Conservation (phyloP, 257 asterid genomes). For the Nicotiana tomentosiformis region DNA sequence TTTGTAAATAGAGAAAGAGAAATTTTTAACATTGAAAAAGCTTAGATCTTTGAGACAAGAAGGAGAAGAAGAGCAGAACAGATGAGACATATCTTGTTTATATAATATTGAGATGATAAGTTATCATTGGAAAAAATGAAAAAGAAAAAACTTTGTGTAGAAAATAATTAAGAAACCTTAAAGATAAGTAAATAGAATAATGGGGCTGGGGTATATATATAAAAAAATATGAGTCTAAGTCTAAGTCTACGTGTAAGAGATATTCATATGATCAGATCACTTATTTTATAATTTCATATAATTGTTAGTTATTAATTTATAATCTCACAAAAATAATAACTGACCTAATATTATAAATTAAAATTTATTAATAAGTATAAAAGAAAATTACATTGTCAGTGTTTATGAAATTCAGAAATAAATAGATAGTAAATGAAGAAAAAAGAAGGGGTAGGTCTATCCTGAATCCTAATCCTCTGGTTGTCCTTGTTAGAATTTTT, state of each 20-base stretch:
- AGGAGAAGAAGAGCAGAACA: constrained; percentile 16
- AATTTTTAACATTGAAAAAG: constrained; percentile 12
- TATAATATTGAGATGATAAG: constrained; percentile 13
- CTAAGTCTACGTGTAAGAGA: too few relatives aligned
- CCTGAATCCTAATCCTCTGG: constrained; percentile 50
- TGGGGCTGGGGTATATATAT: constrained; percentile 17
- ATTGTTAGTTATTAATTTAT: too few relatives aligned
- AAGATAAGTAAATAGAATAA: constrained; percentile 36
- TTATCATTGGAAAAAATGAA: background rate
- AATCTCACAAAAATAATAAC: too few relatives aligned
- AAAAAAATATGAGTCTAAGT: background rate
- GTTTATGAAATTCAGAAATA: too few relatives aligned
- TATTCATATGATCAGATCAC: too few relatives aligned
- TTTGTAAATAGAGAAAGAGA: background rate
- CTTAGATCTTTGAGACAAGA: constrained; percentile 27
- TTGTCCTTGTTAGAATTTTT: constrained; percentile 17
- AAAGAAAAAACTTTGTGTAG: constrained; percentile 9
- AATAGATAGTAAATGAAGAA: background rate
- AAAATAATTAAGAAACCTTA: constrained; percentile 24
- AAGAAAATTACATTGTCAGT: too few relatives aligned
- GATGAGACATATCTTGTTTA: constrained; percentile 9
- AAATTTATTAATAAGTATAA: too few relatives aligned
- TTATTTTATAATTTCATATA: too few relatives aligned
- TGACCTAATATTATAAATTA: too few relatives aligned
- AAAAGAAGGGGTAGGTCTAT: constrained; percentile 49